phyloP scores from a whole-genome alignment of 2,329 filamentous ascomycete species.

The Talaromyces verruculosus region DNA sequence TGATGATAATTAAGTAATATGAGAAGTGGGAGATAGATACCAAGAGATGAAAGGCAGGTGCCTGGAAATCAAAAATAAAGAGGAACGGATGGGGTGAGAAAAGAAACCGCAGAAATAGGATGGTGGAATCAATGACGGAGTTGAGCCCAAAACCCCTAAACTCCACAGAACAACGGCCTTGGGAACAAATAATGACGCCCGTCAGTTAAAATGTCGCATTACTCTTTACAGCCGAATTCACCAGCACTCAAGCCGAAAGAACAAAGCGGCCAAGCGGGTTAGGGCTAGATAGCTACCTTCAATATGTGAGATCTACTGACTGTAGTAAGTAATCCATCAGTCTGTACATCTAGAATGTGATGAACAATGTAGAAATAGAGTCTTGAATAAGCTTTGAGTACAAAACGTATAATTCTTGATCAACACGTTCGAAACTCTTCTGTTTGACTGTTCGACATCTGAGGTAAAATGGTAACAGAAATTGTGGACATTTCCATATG shows the following conservation, averaged over 20 bases:
- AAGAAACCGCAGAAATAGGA: not conserved
- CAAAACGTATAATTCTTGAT: not conserved
- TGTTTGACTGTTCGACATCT: not conserved
- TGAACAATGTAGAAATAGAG: not conserved
- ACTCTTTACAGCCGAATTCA: not conserved
- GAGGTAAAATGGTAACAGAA: not conserved
- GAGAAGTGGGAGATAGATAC: not conserved
- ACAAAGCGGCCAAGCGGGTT: not conserved
- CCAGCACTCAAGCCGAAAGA: not conserved
- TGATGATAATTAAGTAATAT: not conserved
- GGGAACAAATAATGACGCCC: not conserved
- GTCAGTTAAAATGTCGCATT: not conserved
- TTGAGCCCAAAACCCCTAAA: not conserved
- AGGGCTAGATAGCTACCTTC: not conserved
- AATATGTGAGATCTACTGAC: not conserved
- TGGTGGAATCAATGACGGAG: not conserved
- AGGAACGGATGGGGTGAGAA: not conserved
- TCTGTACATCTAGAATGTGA: not conserved
- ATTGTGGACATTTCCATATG: not conserved
- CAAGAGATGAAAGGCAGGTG: not conserved
- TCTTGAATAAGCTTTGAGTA: not conserved
- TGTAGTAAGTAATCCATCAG: not conserved
- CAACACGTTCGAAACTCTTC: not conserved
- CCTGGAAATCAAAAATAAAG: not conserved
- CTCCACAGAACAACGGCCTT: not conserved